A percentile compares a stretch with the other conserved stretches of the same genome.
Evolutionary conservation across 2,329 filamentous ascomycete genomes (phyloP).

Genomic region (Penicillium sp.): DNA sequence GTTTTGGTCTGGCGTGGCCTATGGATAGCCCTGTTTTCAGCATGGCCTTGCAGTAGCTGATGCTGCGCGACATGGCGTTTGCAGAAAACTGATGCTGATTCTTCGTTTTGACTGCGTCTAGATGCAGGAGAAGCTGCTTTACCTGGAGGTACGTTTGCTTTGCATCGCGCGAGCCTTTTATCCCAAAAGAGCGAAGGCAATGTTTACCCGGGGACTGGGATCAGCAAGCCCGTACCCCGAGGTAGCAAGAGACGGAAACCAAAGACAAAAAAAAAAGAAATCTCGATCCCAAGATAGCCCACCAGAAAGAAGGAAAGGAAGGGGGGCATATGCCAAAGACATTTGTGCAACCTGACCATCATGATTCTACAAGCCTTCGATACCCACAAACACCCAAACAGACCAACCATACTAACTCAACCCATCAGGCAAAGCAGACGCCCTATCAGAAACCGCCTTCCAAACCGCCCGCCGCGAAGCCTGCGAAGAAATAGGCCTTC

Average conservation of each 20-base stretch:
- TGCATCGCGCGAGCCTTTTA: neutral
- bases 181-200: neutral
- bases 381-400: neutral
- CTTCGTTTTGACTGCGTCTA: conserved; percentile 19
- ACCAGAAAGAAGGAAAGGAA: neutral
- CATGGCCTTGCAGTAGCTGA: neutral
- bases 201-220: neutral
- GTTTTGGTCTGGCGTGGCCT: neutral
- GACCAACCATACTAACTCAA: neutral
- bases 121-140: conserved; percentile 84
- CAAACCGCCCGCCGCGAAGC: conserved; percentile 88
- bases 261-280: neutral
- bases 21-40: conserved; percentile 8
- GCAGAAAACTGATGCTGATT: conserved; percentile 15
- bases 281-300: neutral
- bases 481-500: conserved; percentile 89
- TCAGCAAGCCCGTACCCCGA: neutral
- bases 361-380: neutral
- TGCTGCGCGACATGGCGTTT: conserved; percentile 25
- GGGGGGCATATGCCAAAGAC: neutral
- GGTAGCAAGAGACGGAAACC: neutral
- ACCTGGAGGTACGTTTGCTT: conserved; percentile 70
- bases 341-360: conserved; percentile 32
- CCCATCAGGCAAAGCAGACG: conserved; percentile 56
- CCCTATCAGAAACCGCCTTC: conserved; percentile 60